Conservation (phyloP, 345 rosid genomes). For the Gossypium australe region DNA sequence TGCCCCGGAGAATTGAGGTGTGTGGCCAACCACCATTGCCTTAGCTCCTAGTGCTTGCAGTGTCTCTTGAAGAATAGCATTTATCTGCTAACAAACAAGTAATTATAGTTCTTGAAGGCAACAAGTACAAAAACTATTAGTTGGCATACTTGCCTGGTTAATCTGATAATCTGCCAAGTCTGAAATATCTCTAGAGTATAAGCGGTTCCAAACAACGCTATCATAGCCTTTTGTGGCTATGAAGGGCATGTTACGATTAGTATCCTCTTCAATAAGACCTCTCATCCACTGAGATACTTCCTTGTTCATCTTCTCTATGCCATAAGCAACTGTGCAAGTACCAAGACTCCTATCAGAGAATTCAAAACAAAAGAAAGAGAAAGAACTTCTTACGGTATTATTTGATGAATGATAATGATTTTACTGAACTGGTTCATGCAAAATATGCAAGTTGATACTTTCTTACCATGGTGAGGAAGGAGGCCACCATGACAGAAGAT, state of each 20-base stretch:
- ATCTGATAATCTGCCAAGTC: constrained; percentile 55
- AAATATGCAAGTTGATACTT: neutral
- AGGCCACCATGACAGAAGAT: constrained; percentile 94
- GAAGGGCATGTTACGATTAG: constrained; percentile 52
- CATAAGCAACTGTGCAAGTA: constrained; percentile 63
- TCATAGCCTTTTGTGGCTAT: constrained; percentile 74
- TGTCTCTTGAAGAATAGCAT: constrained; percentile 54
- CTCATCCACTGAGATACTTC: constrained; percentile 92
- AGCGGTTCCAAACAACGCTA: constrained; percentile 89
- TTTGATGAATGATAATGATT: neutral
- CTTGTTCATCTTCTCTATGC: constrained; percentile 73
- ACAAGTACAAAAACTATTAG: neutral
- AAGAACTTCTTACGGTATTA: neutral
- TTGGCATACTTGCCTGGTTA: constrained; percentile 49
- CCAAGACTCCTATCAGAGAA: constrained; percentile 30
- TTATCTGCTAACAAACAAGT: constrained; percentile 38
- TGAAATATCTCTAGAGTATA: constrained; percentile 67
- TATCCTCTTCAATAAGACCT: constrained; percentile 42
- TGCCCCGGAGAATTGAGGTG: constrained; percentile 75
- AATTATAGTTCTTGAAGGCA: constrained; percentile 13
- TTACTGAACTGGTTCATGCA: constrained; percentile 1
- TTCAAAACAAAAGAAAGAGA: constrained; percentile 7
- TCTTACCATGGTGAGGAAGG: constrained; percentile 86
- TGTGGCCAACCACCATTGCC: constrained; percentile 97
- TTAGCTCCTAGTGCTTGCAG: constrained; percentile 65